Evolutionary conservation across 1,139 yeast species (phyloP), one percentile per base, ranked within the genome.

Genomic region (Yamadazyma taylorii): DNA sequence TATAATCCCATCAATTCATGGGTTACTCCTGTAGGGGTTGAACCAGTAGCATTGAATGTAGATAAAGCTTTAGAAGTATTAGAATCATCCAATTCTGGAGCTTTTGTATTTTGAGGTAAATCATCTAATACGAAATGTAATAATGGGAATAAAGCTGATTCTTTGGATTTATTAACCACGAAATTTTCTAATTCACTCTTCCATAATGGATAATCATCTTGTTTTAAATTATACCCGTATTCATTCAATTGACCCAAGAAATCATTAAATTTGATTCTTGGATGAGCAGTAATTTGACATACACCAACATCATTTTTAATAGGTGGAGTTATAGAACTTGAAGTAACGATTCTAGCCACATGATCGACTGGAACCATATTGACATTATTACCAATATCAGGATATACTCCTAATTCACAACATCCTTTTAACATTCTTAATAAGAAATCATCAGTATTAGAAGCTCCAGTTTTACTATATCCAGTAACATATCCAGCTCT

Each of bases 301-400:
- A 92, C 98, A 1, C 79, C 66, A 32, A 87, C 63, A 33, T 66
- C 73, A 13, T 58, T 57, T 5, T 52, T 41, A 23, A 56, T 58
- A 25, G 94, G 88, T 24, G 96, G 95, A 49, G 79, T 78, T 48
- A 92, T 72, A 0, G 96, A 84, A 23, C 94, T 69, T 1, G 97
- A 89, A 36, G 83, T 86, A 24, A 84, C 88, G 17, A 89, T 87
- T 38, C 95, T 78, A 1, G 98, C 97, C 48, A 92, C 98, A 53
- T 92, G 98, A 52, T 92, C 97, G 25, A 92, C 98, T 3, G 98
- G 98, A 16, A 89, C 97, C 88, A 90, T 89, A 60, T 94, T 94
- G 33, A 90, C 96, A 34, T 82, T 78, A 67, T 92, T 92, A 51
- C 78, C 63, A 46, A 92, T 89, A 53, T 85, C 86, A 16, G 99